Percentiles rank a stretch among this genome's conserved stretches.
Conservation (phyloP, 495 filamentous ascomycete species). For the Xanthoparmelia taractica region DNA sequence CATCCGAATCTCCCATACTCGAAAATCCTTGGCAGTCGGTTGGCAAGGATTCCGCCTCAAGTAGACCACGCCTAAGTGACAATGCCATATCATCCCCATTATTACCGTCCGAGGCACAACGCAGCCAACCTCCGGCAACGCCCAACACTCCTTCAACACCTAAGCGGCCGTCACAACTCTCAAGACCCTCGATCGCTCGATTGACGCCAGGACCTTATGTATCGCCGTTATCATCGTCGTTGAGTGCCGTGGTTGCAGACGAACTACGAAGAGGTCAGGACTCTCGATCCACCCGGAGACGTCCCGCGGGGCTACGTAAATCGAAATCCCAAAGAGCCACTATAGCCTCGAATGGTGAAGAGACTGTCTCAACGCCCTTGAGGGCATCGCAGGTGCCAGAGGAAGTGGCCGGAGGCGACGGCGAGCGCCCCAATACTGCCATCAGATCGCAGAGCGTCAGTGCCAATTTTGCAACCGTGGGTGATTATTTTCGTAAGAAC, state of each 20-base stretch:
- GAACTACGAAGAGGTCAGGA: conserved; percentile 47
- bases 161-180: conserved; percentile 20
- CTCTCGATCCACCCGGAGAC: conserved; percentile 14
- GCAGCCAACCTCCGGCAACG: conserved; percentile 28
- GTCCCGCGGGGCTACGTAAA: conserved; percentile 14
- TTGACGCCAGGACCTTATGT: conserved; percentile 45
- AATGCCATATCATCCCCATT: conserved; percentile 23
- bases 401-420: background rate
- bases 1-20: conserved; percentile 15
- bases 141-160: conserved; percentile 19
- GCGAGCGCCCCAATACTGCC: background rate
- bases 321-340: conserved; percentile 16
- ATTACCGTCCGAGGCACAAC: conserved; percentile 32
- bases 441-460: conserved; percentile 21
- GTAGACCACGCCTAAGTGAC: conserved; percentile 17
- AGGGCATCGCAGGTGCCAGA: conserved; percentile 10
- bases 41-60: conserved; percentile 4
- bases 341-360: background rate
- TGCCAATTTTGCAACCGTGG: conserved; percentile 7
- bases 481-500: conserved; percentile 17
- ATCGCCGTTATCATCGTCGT: conserved; percentile 46
- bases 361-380: background rate
- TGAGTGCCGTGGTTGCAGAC: conserved; percentile 57
- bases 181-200: conserved; percentile 27
- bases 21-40: conserved; percentile 19